Evolutionary conservation across 1,284 basidiomycete species (phyloP).

Genomic region (Tilletia walkeri): DNA sequence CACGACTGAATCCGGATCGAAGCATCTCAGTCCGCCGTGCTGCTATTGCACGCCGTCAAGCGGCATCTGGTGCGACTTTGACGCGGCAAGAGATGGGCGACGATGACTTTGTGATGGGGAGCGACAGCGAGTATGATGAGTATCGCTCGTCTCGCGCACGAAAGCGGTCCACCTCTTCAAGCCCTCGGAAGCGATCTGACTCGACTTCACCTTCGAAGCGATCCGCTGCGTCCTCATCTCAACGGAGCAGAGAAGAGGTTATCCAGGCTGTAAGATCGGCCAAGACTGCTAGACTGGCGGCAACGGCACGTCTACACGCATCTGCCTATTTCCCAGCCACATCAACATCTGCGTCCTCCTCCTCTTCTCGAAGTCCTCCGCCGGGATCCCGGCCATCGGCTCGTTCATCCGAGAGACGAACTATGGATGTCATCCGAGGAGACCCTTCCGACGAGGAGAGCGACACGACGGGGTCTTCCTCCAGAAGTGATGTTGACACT

Average conservation of each 20-base stretch:
- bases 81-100: background rate
- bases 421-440: too few relatives aligned
- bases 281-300: constrained; percentile 6
- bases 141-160: background rate
- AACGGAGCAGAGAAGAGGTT: background rate
- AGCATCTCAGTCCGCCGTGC: constrained; percentile 27
- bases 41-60: constrained; percentile 34
- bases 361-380: too few relatives aligned
- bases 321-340: background rate
- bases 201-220: background rate
- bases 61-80: background rate
- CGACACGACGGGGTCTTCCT: background rate
- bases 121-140: constrained; percentile 9
- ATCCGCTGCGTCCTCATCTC: background rate
- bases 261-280: background rate
- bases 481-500: background rate
- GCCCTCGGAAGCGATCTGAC: background rate
- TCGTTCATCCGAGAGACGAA: too few relatives aligned
- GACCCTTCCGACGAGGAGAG: background rate
- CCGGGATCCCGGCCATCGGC: too few relatives aligned
- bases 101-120: background rate
- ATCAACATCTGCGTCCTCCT: background rate
- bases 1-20: constrained; percentile 21
- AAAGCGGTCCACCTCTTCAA: background rate
- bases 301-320: background rate